Percentiles rank a stretch among this genome's conserved stretches.
These are phyloP conservation scores for Metarhizium brunneum DNA, from an alignment of 2,329 filamentous ascomycete genomes.

Conservation along the genomic window DNA sequence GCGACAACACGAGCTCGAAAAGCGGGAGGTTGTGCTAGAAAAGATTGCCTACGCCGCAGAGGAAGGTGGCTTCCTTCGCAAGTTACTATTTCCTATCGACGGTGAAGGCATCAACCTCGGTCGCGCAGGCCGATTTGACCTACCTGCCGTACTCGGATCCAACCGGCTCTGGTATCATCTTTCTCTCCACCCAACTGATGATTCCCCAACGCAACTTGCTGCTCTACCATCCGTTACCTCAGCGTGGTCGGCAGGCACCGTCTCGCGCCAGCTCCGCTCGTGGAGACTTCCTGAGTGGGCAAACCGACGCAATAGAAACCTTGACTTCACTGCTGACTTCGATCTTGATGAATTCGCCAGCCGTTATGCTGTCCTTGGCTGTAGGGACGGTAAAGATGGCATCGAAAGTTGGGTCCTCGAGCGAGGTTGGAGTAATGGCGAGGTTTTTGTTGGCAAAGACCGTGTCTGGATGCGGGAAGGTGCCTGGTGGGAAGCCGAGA, in stretches of 20 bases:
- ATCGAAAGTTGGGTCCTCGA: constrained; percentile 92
- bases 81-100: constrained; percentile 68
- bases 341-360: constrained; percentile 85
- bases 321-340: constrained; percentile 96
- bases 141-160: constrained; percentile 63
- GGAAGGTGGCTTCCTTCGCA: constrained; percentile 71
- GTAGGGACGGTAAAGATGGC: constrained; percentile 81
- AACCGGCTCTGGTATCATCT: constrained; percentile 95
- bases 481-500: constrained; percentile 97
- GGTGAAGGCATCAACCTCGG: constrained; percentile 76
- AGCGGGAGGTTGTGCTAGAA: constrained; percentile 73
- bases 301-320: constrained; percentile 78
- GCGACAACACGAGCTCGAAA: constrained; percentile 70
- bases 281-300: constrained; percentile 97
- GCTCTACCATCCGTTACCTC: constrained; percentile 63
- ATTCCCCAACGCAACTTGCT: constrained; percentile 66
- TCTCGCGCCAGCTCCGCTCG: constrained; percentile 84
- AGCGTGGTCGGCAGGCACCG: constrained; percentile 84
- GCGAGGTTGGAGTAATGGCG: constrained; percentile 95
- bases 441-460: constrained; percentile 83
- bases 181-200: constrained; percentile 83
- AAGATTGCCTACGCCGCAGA: constrained; percentile 78
- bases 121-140: constrained; percentile 67
- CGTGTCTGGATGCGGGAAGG: constrained; percentile 91
- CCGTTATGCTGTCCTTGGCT: constrained; percentile 75